Evolutionary conservation across 2,329 filamentous ascomycete genomes (phyloP), one percentile per base, ranked within the genome.

Genomic region (Clathrospora elynae): DNA sequence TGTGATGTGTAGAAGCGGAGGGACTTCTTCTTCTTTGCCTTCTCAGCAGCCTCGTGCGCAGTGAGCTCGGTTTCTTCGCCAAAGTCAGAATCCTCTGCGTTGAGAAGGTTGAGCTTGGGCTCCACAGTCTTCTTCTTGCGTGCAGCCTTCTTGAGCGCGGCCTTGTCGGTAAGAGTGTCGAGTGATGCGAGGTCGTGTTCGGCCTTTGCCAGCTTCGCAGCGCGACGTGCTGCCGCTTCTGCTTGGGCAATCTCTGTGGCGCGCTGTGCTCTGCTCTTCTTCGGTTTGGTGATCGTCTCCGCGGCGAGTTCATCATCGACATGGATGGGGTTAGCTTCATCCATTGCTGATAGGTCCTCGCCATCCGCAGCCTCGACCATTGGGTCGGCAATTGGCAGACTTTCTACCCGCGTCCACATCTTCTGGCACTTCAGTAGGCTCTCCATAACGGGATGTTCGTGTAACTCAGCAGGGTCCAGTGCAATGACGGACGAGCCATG

Each of bases 1-100:
- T 99, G 93, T 3, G 91, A 96, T 2, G 95, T 97, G 79, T 99
- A 99, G 78, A 99, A 99, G 51, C 90, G 87, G 44, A 99, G 81
- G 53, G 84, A 90, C 78, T 95, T 96, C 78, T 93, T 96, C 71
- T 88, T 88, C 46, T 83, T 82, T 0, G 86, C 88, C 73, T 99
- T 99, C 62, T 95, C 89, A 28, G 87, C 88, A 1, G 89, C 86
- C 48, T 92, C 84, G 49, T 84, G 80, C 8, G 85, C 83, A 39
- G 90, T 89, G 45, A 97, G 80, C 3, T 78, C 75, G 11, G 88
- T 86, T 67, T 96, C 90, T 62, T 99, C 93, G 58, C 92, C 93
- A 66, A 99, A 92, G 75, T 99, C 93, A 2, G 90, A 95, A 59
- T 88, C 81, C 49, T 86, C 82, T 36, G 81, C 80, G 19, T 73